These are phyloP conservation scores for Phaseolus lunatus DNA, from an alignment of 306 rosid genomes.

Conservation along the genomic window DNA sequence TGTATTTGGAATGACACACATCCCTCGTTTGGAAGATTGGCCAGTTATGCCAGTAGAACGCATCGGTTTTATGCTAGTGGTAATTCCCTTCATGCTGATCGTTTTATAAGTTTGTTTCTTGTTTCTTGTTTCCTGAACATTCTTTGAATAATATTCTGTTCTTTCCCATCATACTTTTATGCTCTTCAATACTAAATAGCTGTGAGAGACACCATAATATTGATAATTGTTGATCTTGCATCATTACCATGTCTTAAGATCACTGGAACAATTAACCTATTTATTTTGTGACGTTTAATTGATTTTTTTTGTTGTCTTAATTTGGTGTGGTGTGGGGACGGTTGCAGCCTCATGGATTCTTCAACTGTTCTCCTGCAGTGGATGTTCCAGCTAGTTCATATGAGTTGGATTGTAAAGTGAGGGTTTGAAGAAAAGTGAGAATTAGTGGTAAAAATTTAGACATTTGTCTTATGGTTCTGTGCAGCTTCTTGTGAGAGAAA, in stretches of 20 bases:
- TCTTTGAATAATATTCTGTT: neutral
- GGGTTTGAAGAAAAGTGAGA: constrained; percentile 53
- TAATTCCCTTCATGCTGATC: constrained; percentile 38
- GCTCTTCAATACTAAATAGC: no score
- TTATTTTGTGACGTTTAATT: no score
- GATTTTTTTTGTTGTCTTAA: neutral
- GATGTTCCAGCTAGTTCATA: constrained; percentile 67
- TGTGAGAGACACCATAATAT: no score
- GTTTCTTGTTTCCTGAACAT: no score
- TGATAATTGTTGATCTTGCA: neutral
- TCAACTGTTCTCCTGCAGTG: constrained; percentile 76
- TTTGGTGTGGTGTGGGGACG: neutral
- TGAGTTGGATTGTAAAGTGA: constrained; percentile 63
- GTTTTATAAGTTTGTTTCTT: no score
- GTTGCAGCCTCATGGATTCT: constrained; percentile 90
- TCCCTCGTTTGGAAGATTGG: constrained; percentile 88
- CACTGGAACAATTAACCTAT: no score
- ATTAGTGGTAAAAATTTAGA: constrained; percentile 57
- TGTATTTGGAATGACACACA: constrained; percentile 74
- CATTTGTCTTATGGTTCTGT: neutral
- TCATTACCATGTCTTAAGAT: neutral
- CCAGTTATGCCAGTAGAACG: constrained; percentile 91
- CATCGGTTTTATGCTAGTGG: constrained; percentile 81
- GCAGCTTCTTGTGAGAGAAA: neutral
- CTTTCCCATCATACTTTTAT: no score